These are phyloP conservation scores for Terfezia claveryi DNA, from an alignment of 495 filamentous ascomycete genomes.

Conservation along the genomic window DNA sequence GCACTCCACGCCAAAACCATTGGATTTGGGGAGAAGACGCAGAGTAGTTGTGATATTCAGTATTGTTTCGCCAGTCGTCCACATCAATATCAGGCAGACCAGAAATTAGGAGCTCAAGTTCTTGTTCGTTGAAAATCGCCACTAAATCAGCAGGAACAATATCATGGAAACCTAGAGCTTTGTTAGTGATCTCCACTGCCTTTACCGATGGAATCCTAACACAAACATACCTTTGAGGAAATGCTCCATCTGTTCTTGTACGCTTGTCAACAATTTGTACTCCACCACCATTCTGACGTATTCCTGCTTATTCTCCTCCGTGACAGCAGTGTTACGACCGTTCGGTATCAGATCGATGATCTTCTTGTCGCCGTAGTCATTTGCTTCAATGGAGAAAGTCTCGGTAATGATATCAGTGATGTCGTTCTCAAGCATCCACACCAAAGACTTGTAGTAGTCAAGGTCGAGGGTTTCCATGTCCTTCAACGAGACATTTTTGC, in stretches of 20 bases:
- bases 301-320: constrained; percentile 95
- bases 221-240: constrained; percentile 62
- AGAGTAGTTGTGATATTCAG: constrained; percentile 95
- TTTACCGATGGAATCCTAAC: not conserved
- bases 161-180: constrained; percentile 64
- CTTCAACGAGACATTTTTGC: constrained; percentile 86
- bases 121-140: constrained; percentile 96
- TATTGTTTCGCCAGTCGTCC: constrained; percentile 98
- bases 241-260: constrained; percentile 80
- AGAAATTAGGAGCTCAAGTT: constrained; percentile 90
- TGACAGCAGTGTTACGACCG: constrained; percentile 79
- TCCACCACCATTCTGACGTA: constrained; percentile 90
- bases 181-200: too few species aligned
- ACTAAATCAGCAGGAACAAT: constrained; percentile 90
- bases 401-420: constrained; percentile 99
- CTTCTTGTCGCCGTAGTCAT: constrained; percentile 74
- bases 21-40: constrained; percentile 90
- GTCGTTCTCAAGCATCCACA: constrained; percentile 97
- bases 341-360: constrained; percentile 71
- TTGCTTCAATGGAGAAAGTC: constrained; percentile 80
- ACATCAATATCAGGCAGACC: constrained; percentile 92
- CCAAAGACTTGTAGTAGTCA: constrained; percentile 96
- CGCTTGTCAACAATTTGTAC: constrained; percentile 71
- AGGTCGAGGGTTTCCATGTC: constrained; percentile 98
- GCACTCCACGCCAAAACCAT: constrained; percentile 98